Conservation (phyloP, 805 yeast species). For the Spathaspora boniae region DNA sequence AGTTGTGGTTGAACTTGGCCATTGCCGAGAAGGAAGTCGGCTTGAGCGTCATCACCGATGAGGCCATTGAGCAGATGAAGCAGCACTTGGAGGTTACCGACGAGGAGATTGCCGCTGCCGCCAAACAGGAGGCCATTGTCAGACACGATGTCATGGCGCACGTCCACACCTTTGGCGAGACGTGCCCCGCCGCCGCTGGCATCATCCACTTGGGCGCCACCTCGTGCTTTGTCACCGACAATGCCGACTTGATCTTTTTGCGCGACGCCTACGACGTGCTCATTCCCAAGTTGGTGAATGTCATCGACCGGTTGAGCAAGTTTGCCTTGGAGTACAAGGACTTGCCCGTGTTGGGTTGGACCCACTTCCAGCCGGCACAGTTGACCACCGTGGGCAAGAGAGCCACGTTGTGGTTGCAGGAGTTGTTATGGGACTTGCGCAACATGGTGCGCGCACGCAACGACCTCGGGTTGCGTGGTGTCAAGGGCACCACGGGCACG, state of each 20-base stretch:
- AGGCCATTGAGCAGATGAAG: constrained; percentile 85
- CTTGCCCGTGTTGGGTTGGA: constrained; percentile 97
- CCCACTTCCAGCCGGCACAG: constrained; percentile 99
- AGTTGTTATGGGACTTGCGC: constrained; percentile 94
- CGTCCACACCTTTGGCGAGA: constrained; percentile 90
- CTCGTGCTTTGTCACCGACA: constrained; percentile 95
- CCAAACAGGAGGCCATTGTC: constrained; percentile 93
- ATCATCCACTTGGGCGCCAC: constrained; percentile 98
- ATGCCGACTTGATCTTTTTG: constrained; percentile 93
- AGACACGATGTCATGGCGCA: constrained; percentile 99
- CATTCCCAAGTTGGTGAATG: constrained; percentile 94
- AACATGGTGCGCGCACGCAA: constrained; percentile 94
- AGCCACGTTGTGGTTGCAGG: constrained; percentile 97
- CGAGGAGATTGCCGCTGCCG: constrained; percentile 85
- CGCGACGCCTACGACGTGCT: constrained; percentile 93
- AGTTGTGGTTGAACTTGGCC: constrained; percentile 92
- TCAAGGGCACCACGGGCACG: constrained; percentile 98
- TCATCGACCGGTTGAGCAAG: constrained; percentile 81
- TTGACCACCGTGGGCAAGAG: constrained; percentile 98
- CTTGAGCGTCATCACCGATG: constrained; percentile 76
- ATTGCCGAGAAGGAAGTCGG: constrained; percentile 94
- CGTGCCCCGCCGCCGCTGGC: constrained; percentile 95
- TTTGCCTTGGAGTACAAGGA: constrained; percentile 93
- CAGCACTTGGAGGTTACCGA: constrained; percentile 79
- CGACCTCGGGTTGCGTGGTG: constrained; percentile 95